Conservation (phyloP, 768 basidiomycete species). For the Leccinum subtestaceum region DNA sequence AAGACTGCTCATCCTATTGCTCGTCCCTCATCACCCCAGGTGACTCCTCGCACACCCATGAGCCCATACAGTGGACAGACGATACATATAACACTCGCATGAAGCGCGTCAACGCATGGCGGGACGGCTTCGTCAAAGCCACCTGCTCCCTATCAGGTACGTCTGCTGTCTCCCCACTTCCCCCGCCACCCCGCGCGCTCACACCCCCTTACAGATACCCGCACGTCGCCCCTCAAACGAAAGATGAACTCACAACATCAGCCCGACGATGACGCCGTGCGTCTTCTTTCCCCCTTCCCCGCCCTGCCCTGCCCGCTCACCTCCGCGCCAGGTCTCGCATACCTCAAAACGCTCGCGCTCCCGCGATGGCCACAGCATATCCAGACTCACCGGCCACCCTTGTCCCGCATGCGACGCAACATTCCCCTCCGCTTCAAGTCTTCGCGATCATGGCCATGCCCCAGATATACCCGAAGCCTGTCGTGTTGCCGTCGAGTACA, state of each 20-base stretch:
- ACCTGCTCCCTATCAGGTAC: constrained; percentile 42
- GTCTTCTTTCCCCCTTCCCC: constrained; percentile 19
- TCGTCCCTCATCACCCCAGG: constrained; percentile 55
- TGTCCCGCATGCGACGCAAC: constrained; percentile 75
- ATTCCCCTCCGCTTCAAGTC: constrained; percentile 56
- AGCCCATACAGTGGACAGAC: constrained; percentile 32
- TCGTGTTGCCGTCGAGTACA: constrained; percentile 69
- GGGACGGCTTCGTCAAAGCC: constrained; percentile 53
- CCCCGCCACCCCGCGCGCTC: constrained; percentile 1
- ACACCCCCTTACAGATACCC: not conserved
- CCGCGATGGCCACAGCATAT: constrained; percentile 36
- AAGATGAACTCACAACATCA: constrained; percentile 34
- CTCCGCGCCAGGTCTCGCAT: constrained; percentile 42
- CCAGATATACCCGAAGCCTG: constrained; percentile 63
- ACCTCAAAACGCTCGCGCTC: constrained; percentile 58
- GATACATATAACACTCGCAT: constrained; percentile 56
- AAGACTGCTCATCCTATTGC: constrained; percentile 68
- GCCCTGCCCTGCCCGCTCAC: constrained; percentile 17
- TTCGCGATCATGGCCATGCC: constrained; percentile 60
- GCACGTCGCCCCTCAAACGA: constrained; percentile 47
- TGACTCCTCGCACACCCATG: constrained; percentile 29
- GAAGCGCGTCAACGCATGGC: constrained; percentile 71
- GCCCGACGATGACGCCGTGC: constrained; percentile 41
- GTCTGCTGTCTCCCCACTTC: constrained; percentile 13
- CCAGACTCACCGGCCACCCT: constrained; percentile 48